Percentiles rank a stretch among this genome's conserved stretches.
These are phyloP conservation scores for Leptomonas seymouri DNA, from an alignment of 208 protist species.

Conservation along the genomic window DNA sequence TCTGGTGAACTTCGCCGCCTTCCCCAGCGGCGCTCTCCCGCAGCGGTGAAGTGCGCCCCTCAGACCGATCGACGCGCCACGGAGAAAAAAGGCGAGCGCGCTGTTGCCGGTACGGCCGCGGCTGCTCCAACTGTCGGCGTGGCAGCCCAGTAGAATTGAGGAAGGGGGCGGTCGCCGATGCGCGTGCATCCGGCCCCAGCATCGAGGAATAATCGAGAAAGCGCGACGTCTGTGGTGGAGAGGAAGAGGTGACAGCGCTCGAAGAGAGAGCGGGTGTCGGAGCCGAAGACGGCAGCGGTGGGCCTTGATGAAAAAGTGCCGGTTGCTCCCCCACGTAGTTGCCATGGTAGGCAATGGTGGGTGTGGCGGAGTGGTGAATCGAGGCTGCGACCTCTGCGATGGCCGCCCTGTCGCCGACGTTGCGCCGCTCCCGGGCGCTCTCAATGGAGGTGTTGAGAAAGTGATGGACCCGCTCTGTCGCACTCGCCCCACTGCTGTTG, in stretches of 20 bases:
- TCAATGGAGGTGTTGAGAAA: conserved; percentile 22
- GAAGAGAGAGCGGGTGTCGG: not conserved
- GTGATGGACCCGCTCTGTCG: conserved; percentile 13
- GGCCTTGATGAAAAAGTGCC: no score
- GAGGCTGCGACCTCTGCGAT: not conserved
- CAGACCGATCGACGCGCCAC: conserved; percentile 3
- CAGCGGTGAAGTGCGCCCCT: not conserved
- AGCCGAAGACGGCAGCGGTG: not conserved
- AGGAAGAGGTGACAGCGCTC: not conserved
- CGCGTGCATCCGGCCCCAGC: conserved; percentile 1
- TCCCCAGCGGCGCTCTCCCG: not conserved
- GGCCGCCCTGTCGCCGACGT: not conserved
- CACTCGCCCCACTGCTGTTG: conserved; percentile 7
- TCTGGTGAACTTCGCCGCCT: not conserved
- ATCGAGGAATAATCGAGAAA: conserved; percentile 33
- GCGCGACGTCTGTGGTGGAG: conserved; percentile 23
- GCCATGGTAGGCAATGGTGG: not conserved
- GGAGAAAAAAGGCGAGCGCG: conserved; percentile 15
- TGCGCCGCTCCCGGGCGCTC: conserved; percentile 19
- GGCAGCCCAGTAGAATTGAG: not conserved
- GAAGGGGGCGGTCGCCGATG: not conserved
- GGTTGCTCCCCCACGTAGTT: no score
- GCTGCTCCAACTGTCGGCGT: not conserved
- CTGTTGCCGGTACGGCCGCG: not conserved
- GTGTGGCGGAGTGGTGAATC: not conserved